A percentile compares a stretch with the other conserved stretches of the same genome.
Conservation (phyloP, 306 rosid genomes). For the Quercus robur region DNA sequence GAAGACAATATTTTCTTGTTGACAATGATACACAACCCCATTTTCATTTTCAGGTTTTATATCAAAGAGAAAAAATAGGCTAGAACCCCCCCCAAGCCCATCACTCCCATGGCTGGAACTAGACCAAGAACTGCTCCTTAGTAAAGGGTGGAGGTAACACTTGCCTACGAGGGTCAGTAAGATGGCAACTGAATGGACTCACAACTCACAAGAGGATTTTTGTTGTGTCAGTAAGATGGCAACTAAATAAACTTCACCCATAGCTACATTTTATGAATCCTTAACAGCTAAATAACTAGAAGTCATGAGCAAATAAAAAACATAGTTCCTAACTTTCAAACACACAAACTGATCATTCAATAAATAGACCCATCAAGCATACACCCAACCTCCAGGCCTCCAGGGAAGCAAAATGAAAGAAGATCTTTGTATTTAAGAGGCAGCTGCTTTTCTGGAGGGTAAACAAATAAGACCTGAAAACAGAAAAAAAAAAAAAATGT, state of each 20-base stretch:
- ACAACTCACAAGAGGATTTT: neutral
- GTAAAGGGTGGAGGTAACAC: neutral
- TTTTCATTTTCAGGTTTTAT: neutral
- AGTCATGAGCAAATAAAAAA: neutral
- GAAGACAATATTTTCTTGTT: too few species aligned
- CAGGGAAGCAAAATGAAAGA: constrained; percentile 92
- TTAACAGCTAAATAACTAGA: neutral
- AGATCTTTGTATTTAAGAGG: constrained; percentile 88
- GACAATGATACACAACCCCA: too few species aligned
- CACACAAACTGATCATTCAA: neutral
- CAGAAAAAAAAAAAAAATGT: neutral
- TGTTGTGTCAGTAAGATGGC: neutral
- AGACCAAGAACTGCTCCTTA: neutral
- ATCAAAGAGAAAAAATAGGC: neutral
- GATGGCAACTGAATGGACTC: neutral
- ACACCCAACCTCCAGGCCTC: constrained; percentile 81
- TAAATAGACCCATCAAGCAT: constrained; percentile 9
- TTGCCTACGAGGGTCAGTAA: neutral
- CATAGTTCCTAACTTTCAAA: neutral
- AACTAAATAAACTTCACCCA: neutral
- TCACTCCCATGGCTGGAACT: neutral
- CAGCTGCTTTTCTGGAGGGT: constrained; percentile 83
- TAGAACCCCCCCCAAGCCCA: neutral
- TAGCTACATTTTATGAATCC: neutral
- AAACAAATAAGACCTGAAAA: constrained; percentile 79